Base-by-base conservation (phyloP, 164 flowering plant genomes). In the Sedum album region DNA sequence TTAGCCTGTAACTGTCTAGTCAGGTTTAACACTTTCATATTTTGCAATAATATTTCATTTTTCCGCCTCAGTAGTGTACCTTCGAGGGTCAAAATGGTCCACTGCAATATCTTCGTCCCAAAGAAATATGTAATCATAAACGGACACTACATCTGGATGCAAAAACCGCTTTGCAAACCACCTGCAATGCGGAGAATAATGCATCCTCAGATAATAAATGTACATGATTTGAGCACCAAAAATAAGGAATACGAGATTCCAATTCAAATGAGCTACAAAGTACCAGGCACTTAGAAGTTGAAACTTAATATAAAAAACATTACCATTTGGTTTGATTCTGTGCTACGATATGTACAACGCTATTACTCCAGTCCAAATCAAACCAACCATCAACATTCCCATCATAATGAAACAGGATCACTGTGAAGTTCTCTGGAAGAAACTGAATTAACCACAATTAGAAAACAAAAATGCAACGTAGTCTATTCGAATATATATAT, bases 21-120 rank as follows among this genome's bases (percentile, higher is more conserved):
- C 2, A 20, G 9, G 20, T 57, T 57, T 28, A 14, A 41, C 5
- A 26, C 31, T 57, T 2, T 11, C 9, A 10, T 57, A 8, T 6
- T 23, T 13, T 30, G 8, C n/a, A 51, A 21, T n/a, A 4, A 20
- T 48, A 48, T 51, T 53, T 46, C n/a, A 46, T 15, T 42, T 42
- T 46, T 23, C 26, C 28, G 1, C 10, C 26, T 5, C 57, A 8
- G 60, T 7, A 23, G 1, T 18, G 6, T 81, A 94, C 99, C 96
- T 88, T 78, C 80, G 78, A 20, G 99, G 97, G 71, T 84, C 65
- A 74, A 94, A 94, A 77, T 88, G 68, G 53, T 87, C 76, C 25
- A 91, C 90, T 25, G 91, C 97, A 71, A 95, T 73, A 84, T 95
- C 99, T 79, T 95, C 97, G 80, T 95, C 99, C 99, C 99, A 95